Base-by-base conservation (phyloP, 202 grass and related monocot genomes). In the Zizania palustris region DNA sequence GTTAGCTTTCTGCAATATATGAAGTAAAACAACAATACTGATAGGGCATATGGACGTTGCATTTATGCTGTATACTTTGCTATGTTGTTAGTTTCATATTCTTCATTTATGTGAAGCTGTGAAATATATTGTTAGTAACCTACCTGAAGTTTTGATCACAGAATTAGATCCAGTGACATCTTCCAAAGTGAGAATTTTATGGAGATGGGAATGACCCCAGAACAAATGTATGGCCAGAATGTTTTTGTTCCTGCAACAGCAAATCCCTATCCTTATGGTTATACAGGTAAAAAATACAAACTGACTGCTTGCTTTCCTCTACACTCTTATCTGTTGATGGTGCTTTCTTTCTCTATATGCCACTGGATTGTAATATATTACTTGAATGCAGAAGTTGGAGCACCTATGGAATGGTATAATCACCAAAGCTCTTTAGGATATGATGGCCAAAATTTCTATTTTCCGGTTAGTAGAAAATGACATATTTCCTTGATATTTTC, bases 361-460 rank as follows among this genome's bases (percentile, higher is more conserved):
- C 56, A 33, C 55, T 12, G 61, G 13, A 43, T 72, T 57, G 16
- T 59, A 71, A 36, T 42, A 15, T 11, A 60, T 71, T 54, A 71
- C 9, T 64, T 14, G 37, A 74, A 54, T 85, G 39, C 76, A 93
- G 88, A 90, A 78, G 77, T 65, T 86, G 83, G 78, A 76, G 34
- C 72, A 14, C 57, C 80, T 43, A 64, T 80, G 78, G 88, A 86
- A 45, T 93, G 91, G 91, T 90, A 85, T 78, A 85, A 79, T 65
- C 73, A 84, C 42, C 82, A 64, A 7, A 88, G 14, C 20, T 71
- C 28, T 28, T 28, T 84, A 57, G 85, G 82, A 49, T 90, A 86
- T 59, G 80, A 90, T 54, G 76, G 80, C 51, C 91, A 88, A 82
- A 88, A 90, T 68, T 5, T 84, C 45, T 80, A 82, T 81, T 88